A percentile compares a stretch with the other conserved stretches of the same genome.
Conservation (phyloP, 805 yeast species). For the Metschnikowia orientalis region DNA sequence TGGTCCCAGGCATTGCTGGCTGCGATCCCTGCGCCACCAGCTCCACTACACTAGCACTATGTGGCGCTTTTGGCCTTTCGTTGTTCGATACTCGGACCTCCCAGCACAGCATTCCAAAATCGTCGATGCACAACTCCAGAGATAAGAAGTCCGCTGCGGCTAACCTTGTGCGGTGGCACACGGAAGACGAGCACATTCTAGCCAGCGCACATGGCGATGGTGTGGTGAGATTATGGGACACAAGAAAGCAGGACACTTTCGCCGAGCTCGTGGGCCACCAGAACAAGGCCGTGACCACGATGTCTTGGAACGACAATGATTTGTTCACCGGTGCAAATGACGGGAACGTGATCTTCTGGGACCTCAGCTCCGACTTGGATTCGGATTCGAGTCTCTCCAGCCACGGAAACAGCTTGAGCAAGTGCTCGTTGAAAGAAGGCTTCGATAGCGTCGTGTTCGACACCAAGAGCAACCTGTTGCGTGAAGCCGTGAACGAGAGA, state of each 20-base stretch:
- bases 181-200: conserved; percentile 52
- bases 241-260: conserved; percentile 54
- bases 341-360: conserved; percentile 69
- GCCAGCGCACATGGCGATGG: conserved; percentile 62
- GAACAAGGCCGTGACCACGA: conserved; percentile 44
- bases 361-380: conserved; percentile 32
- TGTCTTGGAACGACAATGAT: conserved; percentile 58
- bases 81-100: conserved; percentile 63
- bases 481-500: conserved; percentile 33
- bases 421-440: conserved; percentile 47
- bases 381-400: conserved; percentile 10
- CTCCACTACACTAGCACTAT: conserved; percentile 46
- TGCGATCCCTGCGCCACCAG: conserved; percentile 35
- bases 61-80: conserved; percentile 72
- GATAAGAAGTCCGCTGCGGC: conserved; percentile 24
- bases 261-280: conserved; percentile 53
- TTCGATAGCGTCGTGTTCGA: conserved; percentile 38
- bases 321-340: conserved; percentile 59
- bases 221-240: conserved; percentile 68
- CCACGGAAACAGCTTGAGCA: conserved; percentile 12
- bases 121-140: conserved; percentile 11
- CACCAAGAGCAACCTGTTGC: conserved; percentile 28
- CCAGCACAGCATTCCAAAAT: conserved; percentile 32
- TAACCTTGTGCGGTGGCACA: conserved; percentile 58
- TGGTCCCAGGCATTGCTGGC: conserved; percentile 45